Evolutionary conservation across 2,329 filamentous ascomycete genomes (phyloP), one percentile per base, ranked within the genome.

Genomic region (Alternaria gaisen): DNA sequence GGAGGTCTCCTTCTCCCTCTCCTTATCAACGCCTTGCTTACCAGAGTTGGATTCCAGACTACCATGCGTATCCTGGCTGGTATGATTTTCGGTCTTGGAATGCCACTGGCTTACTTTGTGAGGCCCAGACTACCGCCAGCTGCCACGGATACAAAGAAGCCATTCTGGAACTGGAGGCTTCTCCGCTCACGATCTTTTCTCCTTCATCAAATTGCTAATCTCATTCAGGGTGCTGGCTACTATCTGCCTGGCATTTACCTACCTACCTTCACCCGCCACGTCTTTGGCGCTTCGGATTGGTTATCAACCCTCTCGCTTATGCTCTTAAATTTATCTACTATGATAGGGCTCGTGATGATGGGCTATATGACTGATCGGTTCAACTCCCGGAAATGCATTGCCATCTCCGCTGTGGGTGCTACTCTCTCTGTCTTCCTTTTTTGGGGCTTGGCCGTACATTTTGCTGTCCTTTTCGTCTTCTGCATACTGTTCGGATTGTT

Each of bases 381-480:
- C 1, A 24, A 48, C 79, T 6, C 84, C 85, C 57, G 73, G 75
- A 80, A 77, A 0, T 80, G 81, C 30, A 78, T 80, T 20, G 62
- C 80, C 1, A 67, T 82, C 41, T 81, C 80, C 0, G 79, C 79
- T 0, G 38, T 79, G 7, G 81, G 82, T 7, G 53, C 80, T 26
- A 76, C 73, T 0, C 12, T 80, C 2, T 78, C 81, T 0, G 72
- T 81, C 0, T 84, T 84, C 55, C 66, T 82, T 0, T 58, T 81
- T 30, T 86, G 83, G 83, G 83, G 83, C 0, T 67, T 84, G 10
- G 76, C 82, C 0, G 72, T 74, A 5, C 75, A 72, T 60, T 8
- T 78, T 64, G 63, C 68, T 0, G 53, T 71, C 0, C 69, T 86
- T 9, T 62, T 71, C 24, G 61, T 67, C 12, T 77, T 77, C 46